phyloP scores from a whole-genome alignment of 1,139 yeast genomes.

The Petasospora fabianii region DNA sequence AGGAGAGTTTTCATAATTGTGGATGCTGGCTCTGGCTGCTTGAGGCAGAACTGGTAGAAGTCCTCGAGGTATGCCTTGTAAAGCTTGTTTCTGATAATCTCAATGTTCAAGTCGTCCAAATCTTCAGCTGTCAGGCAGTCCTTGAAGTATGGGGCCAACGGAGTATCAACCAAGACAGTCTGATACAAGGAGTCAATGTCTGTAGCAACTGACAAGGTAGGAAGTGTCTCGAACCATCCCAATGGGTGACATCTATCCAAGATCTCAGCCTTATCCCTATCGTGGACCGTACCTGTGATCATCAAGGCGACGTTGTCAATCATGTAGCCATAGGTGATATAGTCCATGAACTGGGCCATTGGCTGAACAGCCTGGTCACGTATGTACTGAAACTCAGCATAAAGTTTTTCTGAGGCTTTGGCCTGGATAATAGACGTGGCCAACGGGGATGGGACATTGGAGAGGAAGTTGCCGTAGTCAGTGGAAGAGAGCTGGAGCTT shows the following conservation, averaged over 20 bases:
- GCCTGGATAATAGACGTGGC: constrained; percentile 83
- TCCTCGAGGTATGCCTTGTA: constrained; percentile 93
- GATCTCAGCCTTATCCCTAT: constrained; percentile 84
- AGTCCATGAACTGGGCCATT: constrained; percentile 80
- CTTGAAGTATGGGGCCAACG: constrained; percentile 93
- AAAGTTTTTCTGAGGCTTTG: constrained; percentile 68
- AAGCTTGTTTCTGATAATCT: constrained; percentile 85
- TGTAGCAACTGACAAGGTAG: constrained; percentile 90
- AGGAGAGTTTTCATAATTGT: constrained; percentile 78
- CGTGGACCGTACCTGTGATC: constrained; percentile 96
- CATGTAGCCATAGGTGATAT: constrained; percentile 94
- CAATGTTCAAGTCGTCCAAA: constrained; percentile 92
- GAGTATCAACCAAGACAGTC: constrained; percentile 95
- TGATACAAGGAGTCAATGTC: constrained; percentile 89
- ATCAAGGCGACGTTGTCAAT: constrained; percentile 94
- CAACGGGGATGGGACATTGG: constrained; percentile 77
- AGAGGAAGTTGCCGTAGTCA: constrained; percentile 87
- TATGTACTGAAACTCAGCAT: constrained; percentile 80
- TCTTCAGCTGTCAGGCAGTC: constrained; percentile 91
- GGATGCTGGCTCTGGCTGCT: constrained; percentile 66
- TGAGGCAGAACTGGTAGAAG: constrained; percentile 62
- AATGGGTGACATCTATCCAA: constrained; percentile 90
- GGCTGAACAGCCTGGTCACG: constrained; percentile 81
- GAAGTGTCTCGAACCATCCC: constrained; percentile 98
- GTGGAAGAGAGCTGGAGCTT: constrained; percentile 92